Conservation (phyloP, 192 early-diverging fungal genomes). For the Coemansia asiatica region DNA sequence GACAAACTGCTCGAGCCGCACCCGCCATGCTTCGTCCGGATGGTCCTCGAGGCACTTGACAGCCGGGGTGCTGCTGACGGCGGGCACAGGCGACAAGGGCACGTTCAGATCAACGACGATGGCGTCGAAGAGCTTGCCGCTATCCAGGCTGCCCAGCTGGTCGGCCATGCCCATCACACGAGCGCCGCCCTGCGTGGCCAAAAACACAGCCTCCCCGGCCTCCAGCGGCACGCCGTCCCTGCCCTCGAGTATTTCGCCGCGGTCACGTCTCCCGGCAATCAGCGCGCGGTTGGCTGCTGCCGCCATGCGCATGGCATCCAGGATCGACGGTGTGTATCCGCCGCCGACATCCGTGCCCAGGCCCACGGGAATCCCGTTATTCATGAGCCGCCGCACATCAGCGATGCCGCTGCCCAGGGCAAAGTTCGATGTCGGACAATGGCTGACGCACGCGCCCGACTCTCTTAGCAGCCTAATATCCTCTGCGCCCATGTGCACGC, state of each 20-base stretch:
- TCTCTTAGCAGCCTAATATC: conserved; percentile 69
- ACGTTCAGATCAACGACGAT: conserved; percentile 75
- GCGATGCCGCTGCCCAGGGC: conserved; percentile 75
- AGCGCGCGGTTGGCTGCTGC: conserved; percentile 71
- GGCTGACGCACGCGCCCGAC: conserved; percentile 74
- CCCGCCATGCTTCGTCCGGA: conserved; percentile 27
- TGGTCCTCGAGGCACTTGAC: conserved; percentile 10
- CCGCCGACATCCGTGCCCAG: conserved; percentile 93
- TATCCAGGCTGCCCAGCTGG: conserved; percentile 77
- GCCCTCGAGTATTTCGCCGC: conserved; percentile 13
- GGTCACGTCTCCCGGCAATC: conserved; percentile 30
- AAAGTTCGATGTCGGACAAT: conserved; percentile 94
- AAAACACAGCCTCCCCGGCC: conserved; percentile 73
- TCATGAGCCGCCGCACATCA: conserved; percentile 74
- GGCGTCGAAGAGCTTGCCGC: conserved; percentile 92
- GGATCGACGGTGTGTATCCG: conserved; percentile 80
- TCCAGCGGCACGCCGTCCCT: conserved; percentile 56
- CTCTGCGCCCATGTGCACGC: conserved; percentile 77
- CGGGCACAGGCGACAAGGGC: conserved; percentile 53
- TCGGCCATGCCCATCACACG: conserved; percentile 71
- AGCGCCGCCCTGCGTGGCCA: conserved; percentile 92
- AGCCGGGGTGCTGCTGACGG: conserved; percentile 21
- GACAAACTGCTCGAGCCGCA: conserved; percentile 79
- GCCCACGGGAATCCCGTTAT: conserved; percentile 78
- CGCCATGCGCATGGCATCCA: conserved; percentile 84